Percentiles rank a stretch among this genome's conserved stretches.
phyloP scores from a whole-genome alignment of 768 basidiomycete genomes.

The Amanita rubescens region DNA sequence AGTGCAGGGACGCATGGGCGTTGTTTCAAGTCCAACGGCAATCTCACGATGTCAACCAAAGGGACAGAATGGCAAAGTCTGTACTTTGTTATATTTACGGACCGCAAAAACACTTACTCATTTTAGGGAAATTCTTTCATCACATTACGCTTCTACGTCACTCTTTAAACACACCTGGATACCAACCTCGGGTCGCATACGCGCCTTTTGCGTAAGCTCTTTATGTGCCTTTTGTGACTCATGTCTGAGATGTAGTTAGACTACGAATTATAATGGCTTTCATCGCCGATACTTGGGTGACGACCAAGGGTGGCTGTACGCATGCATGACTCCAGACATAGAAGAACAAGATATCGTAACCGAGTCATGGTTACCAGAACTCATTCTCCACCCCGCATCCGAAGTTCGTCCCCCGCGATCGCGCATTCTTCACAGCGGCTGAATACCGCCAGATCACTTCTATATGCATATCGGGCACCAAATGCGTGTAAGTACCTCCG shows the following conservation, averaged over 20 bases:
- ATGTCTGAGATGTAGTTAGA: neutral
- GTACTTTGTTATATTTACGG: neutral
- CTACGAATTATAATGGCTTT: neutral
- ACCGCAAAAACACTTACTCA: neutral
- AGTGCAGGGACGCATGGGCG: too few relatives aligned
- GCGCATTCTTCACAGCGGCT: constrained; percentile 8
- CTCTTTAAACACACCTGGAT: constrained; percentile 20
- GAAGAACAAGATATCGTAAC: constrained; percentile 8
- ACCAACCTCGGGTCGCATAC: constrained; percentile 31
- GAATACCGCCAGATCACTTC: constrained; percentile 37
- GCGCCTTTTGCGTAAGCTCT: constrained; percentile 35
- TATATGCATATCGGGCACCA: constrained; percentile 37
- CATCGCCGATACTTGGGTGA: constrained; percentile 42
- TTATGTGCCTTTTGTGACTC: neutral
- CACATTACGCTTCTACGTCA: constrained; percentile 33
- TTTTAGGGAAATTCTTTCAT: constrained; percentile 32
- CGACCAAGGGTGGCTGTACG: constrained; percentile 43
- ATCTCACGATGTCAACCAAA: neutral
- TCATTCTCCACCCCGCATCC: constrained; percentile 32
- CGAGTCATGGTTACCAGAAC: constrained; percentile 32
- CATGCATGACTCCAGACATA: constrained; percentile 15
- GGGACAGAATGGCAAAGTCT: constrained; percentile 1
- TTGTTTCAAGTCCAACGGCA: neutral
- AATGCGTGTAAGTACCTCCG: constrained; percentile 37
- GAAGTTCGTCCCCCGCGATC: constrained; percentile 21